Conservation (phyloP, 2,329 filamentous ascomycete genomes). For the Lachnellula cervina region DNA sequence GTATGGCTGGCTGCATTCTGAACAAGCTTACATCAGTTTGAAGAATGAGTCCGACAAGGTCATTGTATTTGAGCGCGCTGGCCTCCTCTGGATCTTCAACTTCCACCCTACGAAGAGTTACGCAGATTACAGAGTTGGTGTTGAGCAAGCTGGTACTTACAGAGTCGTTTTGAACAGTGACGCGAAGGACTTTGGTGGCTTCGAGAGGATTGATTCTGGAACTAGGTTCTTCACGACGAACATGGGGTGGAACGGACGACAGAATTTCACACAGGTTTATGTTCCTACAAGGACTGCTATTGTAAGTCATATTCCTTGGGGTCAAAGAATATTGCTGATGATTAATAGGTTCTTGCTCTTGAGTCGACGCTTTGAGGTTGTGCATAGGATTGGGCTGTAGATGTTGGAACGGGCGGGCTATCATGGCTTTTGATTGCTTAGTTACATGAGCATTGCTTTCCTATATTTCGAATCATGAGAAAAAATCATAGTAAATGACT, state of each 20-base stretch:
- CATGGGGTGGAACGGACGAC: conserved; percentile 82
- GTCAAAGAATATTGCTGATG: conserved; percentile 5
- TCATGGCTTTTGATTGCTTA: conserved; percentile 1
- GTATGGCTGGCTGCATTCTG: conserved; percentile 82
- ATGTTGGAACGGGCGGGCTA: neutral
- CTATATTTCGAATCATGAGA: too few relatives aligned
- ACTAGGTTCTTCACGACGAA: conserved; percentile 90
- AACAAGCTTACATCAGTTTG: conserved; percentile 86
- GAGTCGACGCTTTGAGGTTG: conserved; percentile 30
- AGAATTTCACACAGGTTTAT: conserved; percentile 91
- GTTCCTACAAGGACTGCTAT: conserved; percentile 78
- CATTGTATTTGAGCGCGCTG: conserved; percentile 89
- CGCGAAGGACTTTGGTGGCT: conserved; percentile 70
- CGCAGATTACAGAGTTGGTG: conserved; percentile 85
- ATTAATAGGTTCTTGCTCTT: conserved; percentile 32
- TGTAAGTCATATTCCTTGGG: conserved; percentile 46
- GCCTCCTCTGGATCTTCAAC: conserved; percentile 92
- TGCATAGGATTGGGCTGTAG: neutral
- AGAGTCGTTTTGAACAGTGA: conserved; percentile 81
- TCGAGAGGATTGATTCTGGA: conserved; percentile 69
- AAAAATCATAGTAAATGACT: too few relatives aligned
- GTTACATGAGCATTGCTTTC: neutral
- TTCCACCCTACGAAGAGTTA: conserved; percentile 84
- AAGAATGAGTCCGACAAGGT: conserved; percentile 95
- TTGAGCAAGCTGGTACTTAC: conserved; percentile 83